These are phyloP conservation scores for Tephrocybe sp. DNA, from an alignment of 768 basidiomycete genomes.

Conservation along the genomic window DNA sequence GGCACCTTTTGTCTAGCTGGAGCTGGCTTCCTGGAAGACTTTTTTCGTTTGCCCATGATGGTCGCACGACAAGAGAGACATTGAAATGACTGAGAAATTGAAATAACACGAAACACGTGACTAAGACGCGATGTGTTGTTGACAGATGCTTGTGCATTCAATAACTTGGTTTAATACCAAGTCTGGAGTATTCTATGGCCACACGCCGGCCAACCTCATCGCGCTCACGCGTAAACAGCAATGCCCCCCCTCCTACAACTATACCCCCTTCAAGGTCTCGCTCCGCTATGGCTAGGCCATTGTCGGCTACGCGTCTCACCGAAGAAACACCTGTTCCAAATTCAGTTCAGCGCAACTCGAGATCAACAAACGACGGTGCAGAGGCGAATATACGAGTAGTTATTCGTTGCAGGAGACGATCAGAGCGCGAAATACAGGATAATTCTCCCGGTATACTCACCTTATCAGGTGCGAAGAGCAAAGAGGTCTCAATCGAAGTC, in stretches of 20 bases:
- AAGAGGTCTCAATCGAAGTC: conserved; percentile 80
- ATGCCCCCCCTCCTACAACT: conserved; percentile 22
- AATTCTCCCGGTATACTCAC: conserved; percentile 86
- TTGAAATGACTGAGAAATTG: conserved; percentile 3
- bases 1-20: conserved; percentile 66
- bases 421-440: conserved; percentile 80
- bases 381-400: conserved; percentile 94
- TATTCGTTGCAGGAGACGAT: conserved; percentile 83
- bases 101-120: conserved; percentile 30
- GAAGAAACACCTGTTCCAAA: conserved; percentile 16
- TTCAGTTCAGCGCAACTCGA: conserved; percentile 14
- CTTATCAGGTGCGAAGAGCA: conserved; percentile 71
- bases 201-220: conserved; percentile 55
- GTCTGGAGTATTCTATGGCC: conserved; percentile 43
- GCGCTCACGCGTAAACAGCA: conserved; percentile 38
- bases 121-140: conserved; percentile 20
- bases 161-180: neutral
- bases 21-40: conserved; percentile 79
- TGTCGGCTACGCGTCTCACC: conserved; percentile 28
- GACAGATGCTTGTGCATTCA: conserved; percentile 10
- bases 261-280: conserved; percentile 41
- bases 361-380: conserved; percentile 35
- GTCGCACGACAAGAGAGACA: conserved; percentile 7
- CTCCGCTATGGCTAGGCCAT: conserved; percentile 44
- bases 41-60: conserved; percentile 87